Evolutionary conservation across 2,329 filamentous ascomycete genomes (phyloP).

Genomic region (Rutstroemia sp.): DNA sequence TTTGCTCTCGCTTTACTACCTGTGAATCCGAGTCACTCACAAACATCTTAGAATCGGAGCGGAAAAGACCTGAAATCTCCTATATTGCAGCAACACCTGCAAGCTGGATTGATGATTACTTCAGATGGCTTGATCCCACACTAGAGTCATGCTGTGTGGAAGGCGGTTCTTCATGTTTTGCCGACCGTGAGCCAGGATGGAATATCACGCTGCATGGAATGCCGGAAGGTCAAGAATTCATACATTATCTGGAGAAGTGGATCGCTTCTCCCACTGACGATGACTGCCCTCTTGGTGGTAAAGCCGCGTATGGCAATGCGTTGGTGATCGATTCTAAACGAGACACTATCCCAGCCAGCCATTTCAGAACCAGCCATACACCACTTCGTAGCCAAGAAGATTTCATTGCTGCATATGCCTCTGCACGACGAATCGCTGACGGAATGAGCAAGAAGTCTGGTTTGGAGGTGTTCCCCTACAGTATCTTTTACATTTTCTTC

Average conservation of each 20-base stretch:
- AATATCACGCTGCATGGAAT: slow-evolving; percentile 85
- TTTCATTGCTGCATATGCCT: slow-evolving; percentile 85
- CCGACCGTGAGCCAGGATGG: slow-evolving; percentile 70
- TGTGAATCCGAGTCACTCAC: slow-evolving; percentile 78
- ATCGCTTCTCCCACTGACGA: slow-evolving; percentile 71
- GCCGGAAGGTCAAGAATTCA: slow-evolving; percentile 88
- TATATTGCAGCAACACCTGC: slow-evolving; percentile 85
- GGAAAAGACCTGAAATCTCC: slow-evolving; percentile 79
- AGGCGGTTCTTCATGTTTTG: slow-evolving; percentile 65
- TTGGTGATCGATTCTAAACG: slow-evolving; percentile 67
- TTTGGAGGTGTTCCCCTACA: slow-evolving; percentile 89
- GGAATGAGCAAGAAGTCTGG: slow-evolving; percentile 65
- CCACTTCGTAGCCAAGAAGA: slow-evolving; percentile 82
- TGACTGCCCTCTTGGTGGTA: slow-evolving; percentile 80
- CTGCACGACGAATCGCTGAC: slow-evolving; percentile 79
- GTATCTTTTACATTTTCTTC: slow-evolving; percentile 98
- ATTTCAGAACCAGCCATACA: slow-evolving; percentile 88
- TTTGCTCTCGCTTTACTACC: slow-evolving; percentile 86
- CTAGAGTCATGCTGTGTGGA: slow-evolving; percentile 47
- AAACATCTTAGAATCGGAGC: slow-evolving; percentile 88
- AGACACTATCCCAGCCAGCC: slow-evolving; percentile 67
- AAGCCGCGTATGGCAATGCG: slow-evolving; percentile 79
- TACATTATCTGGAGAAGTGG: slow-evolving; percentile 80
- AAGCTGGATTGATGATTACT: slow-evolving; percentile 95
- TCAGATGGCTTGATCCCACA: slow-evolving; percentile 90